These are phyloP conservation scores for Cynanchum wilfordii DNA, from an alignment of 257 asterid species.

Conservation along the genomic window DNA sequence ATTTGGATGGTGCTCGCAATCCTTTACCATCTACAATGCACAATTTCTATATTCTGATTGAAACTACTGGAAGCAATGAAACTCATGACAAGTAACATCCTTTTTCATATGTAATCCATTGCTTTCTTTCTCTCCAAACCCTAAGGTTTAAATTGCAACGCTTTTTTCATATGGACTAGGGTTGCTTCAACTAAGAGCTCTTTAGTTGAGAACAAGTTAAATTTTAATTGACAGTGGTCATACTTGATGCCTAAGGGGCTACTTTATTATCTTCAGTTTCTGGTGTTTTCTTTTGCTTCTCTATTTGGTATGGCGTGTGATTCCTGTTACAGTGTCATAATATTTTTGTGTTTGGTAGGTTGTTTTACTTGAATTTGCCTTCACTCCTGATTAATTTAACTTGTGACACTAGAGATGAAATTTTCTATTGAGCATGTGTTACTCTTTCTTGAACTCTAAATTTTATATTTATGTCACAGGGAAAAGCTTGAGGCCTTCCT, in stretches of 20 bases:
- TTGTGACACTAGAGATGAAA: background rate
- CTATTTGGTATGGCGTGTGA: background rate
- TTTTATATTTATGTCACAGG: constrained; percentile 33
- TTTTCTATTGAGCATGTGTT: constrained; percentile 11
- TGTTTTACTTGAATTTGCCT: background rate
- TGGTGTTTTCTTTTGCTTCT: background rate
- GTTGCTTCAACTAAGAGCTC: background rate
- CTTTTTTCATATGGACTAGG: background rate
- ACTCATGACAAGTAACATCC: constrained; percentile 77
- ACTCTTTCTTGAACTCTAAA: constrained; percentile 15
- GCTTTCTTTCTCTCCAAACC: background rate
- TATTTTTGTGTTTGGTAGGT: background rate
- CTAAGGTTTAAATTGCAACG: background rate
- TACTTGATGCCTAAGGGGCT: background rate
- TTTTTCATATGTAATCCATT: constrained; percentile 18
- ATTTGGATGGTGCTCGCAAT: constrained; percentile 89
- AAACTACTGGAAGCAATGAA: constrained; percentile 93
- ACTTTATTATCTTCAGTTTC: background rate
- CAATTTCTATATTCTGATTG: constrained; percentile 84
- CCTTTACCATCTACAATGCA: constrained; percentile 83
- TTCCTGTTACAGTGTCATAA: background rate
- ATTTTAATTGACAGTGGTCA: background rate
- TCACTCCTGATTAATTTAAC: background rate
- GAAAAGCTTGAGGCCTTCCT: constrained; percentile 96
- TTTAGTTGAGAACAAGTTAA: background rate